Evolutionary conservation across 1,284 basidiomycete species (phyloP).

Genomic region (Neonothopanus nambi): DNA sequence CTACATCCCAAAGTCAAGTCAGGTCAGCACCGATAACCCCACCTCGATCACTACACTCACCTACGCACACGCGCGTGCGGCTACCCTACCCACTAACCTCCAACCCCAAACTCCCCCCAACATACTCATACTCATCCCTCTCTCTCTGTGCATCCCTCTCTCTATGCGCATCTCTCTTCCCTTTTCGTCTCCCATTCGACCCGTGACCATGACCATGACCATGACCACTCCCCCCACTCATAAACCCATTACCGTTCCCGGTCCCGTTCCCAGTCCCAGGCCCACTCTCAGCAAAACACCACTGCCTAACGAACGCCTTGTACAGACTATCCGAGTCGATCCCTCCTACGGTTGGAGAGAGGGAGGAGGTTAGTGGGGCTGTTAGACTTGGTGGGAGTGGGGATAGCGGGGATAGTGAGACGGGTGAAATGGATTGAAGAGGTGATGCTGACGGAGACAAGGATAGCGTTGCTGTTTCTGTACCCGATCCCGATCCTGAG

Average conservation of each 20-base stretch:
- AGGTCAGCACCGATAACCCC: too few relatives aligned
- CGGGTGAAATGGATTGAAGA: not conserved
- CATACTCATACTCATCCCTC: not conserved
- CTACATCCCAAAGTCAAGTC: too few relatives aligned
- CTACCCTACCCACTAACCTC: not conserved
- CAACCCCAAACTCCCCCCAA: not conserved
- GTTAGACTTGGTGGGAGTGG: not conserved
- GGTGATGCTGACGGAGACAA: not conserved
- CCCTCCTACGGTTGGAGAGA: slow-evolving; percentile 17
- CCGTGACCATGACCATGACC: not conserved
- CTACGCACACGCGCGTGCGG: too few relatives aligned
- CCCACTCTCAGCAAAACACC: slow-evolving; percentile 61
- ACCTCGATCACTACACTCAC: not conserved
- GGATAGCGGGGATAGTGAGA: not conserved
- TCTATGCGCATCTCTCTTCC: not conserved
- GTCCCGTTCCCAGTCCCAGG: not conserved
- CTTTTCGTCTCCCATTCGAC: not conserved
- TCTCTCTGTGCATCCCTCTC: not conserved
- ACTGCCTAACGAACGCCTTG: slow-evolving; percentile 62
- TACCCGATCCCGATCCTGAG: too few relatives aligned
- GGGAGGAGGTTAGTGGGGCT: not conserved
- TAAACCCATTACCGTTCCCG: too few relatives aligned
- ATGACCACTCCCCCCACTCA: not conserved
- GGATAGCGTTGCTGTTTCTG: not conserved
- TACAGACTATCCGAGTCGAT: slow-evolving; percentile 44